Evolutionary conservation across 805 yeast genomes (phyloP).

Genomic region (Wickerhamiella cacticola): DNA sequence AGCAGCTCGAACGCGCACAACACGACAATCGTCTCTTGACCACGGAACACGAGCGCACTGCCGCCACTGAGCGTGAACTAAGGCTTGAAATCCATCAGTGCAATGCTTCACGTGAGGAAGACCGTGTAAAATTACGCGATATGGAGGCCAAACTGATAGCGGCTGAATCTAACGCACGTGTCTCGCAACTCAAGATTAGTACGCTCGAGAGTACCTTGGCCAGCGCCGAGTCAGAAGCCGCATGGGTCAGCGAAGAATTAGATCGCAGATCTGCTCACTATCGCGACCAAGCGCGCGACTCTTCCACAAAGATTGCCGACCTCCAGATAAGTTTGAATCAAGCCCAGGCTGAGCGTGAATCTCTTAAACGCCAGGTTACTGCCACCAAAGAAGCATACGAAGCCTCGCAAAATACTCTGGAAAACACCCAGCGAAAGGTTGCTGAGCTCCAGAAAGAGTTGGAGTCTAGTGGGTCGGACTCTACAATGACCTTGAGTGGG

Average conservation of each 20-base stretch:
- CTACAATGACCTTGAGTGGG: neutral
- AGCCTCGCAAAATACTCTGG: constrained; percentile 1
- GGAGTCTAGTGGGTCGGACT: neutral
- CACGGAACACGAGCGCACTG: neutral
- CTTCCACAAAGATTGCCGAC: neutral
- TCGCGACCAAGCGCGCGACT: neutral
- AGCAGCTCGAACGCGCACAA: constrained; percentile 8
- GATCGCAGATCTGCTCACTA: neutral
- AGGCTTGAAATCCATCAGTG: neutral
- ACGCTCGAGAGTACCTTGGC: constrained; percentile 2
- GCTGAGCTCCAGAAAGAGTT: neutral
- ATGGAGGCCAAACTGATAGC: constrained; percentile 1
- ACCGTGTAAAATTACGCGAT: constrained; percentile 6
- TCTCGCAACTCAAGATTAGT: neutral
- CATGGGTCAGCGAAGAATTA: constrained; percentile 25
- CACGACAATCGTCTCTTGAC: constrained; percentile 9
- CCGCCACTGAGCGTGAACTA: neutral
- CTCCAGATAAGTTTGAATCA: neutral
- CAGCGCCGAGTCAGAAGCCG: constrained; percentile 5
- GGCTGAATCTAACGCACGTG: neutral
- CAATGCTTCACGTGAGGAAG: neutral
- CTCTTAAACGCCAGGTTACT: neutral
- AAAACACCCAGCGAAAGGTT: neutral
- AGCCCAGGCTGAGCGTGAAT: neutral
- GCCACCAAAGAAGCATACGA: neutral